Evolutionary conservation across 1,284 basidiomycete genomes (phyloP).

Genomic region (Cutaneotrichosporon dermatis): DNA sequence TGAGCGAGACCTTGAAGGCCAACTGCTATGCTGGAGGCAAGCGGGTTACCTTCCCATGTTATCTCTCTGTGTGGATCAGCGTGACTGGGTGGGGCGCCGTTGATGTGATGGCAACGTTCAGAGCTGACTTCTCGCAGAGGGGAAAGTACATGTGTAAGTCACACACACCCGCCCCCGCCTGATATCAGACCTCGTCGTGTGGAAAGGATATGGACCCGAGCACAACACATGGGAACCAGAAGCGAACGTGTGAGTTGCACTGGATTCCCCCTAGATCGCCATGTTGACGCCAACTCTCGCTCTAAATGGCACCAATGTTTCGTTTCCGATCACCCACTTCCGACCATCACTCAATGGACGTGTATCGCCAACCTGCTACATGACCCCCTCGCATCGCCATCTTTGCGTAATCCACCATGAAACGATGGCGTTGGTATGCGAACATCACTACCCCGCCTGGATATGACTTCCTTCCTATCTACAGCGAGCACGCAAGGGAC

Average conservation of each 20-base stretch:
- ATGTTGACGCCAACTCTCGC: not conserved
- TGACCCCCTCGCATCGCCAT: no score
- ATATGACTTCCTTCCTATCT: not conserved
- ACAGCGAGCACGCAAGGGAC: conserved; percentile 34
- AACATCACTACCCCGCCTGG: not conserved
- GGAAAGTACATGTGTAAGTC: conserved; percentile 18
- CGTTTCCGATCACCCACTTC: no score
- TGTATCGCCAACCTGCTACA: no score
- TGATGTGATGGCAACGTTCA: no score
- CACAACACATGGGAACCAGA: conserved; percentile 48
- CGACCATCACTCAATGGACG: no score
- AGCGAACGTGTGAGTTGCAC: conserved; percentile 39
- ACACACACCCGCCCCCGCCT: conserved; percentile 3
- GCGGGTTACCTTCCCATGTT: no score
- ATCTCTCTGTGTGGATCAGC: no score
- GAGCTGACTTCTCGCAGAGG: no score
- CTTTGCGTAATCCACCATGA: not conserved
- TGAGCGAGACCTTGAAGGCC: no score
- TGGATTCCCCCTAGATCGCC: not conserved
- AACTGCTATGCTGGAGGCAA: no score
- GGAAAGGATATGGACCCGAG: conserved; percentile 48
- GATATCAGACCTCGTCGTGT: conserved; percentile 41
- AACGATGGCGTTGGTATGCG: not conserved
- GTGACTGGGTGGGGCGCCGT: no score
- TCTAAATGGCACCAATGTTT: not conserved